Evolutionary conservation across 2,329 filamentous ascomycete genomes (phyloP).

Genomic region (Acephala macrosclerotiorum): DNA sequence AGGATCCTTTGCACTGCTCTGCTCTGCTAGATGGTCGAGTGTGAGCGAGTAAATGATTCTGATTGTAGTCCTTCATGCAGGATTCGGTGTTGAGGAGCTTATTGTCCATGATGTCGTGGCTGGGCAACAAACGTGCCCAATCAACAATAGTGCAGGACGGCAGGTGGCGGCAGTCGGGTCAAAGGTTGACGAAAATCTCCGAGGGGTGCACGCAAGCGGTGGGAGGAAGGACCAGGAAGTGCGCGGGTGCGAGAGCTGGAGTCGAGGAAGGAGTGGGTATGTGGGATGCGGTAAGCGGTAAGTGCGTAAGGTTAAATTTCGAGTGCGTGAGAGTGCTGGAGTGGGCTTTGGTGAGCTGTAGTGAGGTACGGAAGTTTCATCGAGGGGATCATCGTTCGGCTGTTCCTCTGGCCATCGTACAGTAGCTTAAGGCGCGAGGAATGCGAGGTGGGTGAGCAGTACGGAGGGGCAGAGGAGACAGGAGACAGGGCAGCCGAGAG

Average conservation of each 20-base stretch:
- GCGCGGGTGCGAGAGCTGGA: neutral
- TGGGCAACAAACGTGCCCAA: neutral
- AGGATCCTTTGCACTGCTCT: neutral
- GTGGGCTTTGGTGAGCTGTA: too few species aligned
- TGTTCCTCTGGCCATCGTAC: too few species aligned
- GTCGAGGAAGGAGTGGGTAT: neutral
- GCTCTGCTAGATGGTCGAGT: neutral
- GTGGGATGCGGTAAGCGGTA: neutral
- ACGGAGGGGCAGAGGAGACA: too few species aligned
- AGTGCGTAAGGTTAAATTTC: too few species aligned
- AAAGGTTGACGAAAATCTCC: neutral
- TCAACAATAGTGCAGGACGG: neutral
- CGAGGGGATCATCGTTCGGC: too few species aligned
- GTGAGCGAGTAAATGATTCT: neutral
- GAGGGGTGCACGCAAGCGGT: neutral
- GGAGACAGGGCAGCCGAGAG: too few species aligned
- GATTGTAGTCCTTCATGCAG: conserved; percentile 8
- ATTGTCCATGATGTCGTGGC: conserved; percentile 6
- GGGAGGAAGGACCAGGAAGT: neutral
- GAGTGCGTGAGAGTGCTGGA: too few species aligned
- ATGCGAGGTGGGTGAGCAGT: too few species aligned
- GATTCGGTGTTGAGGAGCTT: conserved; percentile 8
- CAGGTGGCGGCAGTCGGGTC: conserved; percentile 8
- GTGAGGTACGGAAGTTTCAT: too few species aligned
- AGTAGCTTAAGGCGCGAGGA: too few species aligned